A percentile compares a stretch with the other conserved stretches of the same genome.
Conservation (phyloP, 2,329 filamentous ascomycete genomes). For the Thielaviopsis ethacetica region DNA sequence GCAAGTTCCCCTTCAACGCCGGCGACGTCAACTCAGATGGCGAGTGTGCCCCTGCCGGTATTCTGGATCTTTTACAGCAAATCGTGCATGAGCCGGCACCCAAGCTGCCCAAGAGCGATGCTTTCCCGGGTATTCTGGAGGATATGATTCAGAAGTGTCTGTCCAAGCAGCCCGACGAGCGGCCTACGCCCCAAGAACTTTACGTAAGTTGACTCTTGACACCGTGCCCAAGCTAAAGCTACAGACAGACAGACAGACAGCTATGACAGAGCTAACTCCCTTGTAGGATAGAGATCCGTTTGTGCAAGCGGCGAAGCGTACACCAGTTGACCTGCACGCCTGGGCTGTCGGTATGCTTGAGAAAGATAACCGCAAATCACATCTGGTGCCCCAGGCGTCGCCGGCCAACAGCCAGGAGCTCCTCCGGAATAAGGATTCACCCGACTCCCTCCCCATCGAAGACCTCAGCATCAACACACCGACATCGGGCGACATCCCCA, state of each 20-base stretch:
- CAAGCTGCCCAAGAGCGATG: conserved; percentile 87
- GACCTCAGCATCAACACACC: conserved; percentile 39
- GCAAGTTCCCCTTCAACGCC: conserved; percentile 83
- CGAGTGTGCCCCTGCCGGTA: conserved; percentile 77
- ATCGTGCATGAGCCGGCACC: conserved; percentile 95
- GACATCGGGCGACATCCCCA: conserved; percentile 57
- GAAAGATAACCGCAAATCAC: conserved; percentile 86
- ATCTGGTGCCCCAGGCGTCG: conserved; percentile 65
- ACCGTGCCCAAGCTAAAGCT: too few species aligned
- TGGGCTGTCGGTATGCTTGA: conserved; percentile 95
- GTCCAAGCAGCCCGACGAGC: conserved; percentile 71
- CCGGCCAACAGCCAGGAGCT: conserved; percentile 58
- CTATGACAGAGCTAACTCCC: neutral
- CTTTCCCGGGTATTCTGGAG: conserved; percentile 85
- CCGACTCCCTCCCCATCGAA: conserved; percentile 27
- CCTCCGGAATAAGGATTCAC: conserved; percentile 46
- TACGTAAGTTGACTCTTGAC: conserved; percentile 43
- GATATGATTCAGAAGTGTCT: conserved; percentile 96
- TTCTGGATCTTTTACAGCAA: conserved; percentile 87
- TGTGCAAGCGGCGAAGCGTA: conserved; percentile 89
- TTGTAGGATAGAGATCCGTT: conserved; percentile 77
- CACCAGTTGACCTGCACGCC: conserved; percentile 79
- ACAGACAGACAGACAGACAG: too few species aligned
- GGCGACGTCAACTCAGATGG: conserved; percentile 55
- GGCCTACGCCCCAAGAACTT: conserved; percentile 84